Evolutionary conservation across 306 rosid genomes (phyloP).

Genomic region (Alnus glutinosa): DNA sequence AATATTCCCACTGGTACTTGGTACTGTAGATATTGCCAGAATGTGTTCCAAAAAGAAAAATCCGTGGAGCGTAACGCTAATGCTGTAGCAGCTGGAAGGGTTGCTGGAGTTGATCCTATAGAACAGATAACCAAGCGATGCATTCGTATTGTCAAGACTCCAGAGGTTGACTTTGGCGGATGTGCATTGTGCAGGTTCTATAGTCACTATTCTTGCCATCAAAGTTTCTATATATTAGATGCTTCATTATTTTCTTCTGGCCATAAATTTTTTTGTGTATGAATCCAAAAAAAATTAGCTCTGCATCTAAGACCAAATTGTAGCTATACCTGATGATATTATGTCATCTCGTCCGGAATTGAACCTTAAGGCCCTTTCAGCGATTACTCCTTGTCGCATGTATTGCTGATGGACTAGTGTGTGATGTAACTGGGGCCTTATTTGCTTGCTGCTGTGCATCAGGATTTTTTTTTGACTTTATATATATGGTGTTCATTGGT

Average conservation of each 20-base stretch:
- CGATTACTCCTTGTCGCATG: neutral
- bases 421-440: neutral
- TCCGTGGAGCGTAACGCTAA: slow-evolving; percentile 58
- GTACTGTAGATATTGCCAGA: slow-evolving; percentile 90
- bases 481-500: neutral
- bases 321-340: neutral
- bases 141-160: slow-evolving; percentile 71
- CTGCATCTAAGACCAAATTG: neutral
- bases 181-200: slow-evolving; percentile 74
- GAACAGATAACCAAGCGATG: slow-evolving; percentile 74
- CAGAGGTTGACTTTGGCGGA: slow-evolving; percentile 63
- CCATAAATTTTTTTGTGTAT: neutral
- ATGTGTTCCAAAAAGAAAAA: slow-evolving; percentile 55
- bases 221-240: neutral
- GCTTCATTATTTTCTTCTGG: neutral
- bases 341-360: neutral
- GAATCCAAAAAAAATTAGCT: neutral
- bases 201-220: neutral
- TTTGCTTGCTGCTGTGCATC: neutral
- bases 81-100: slow-evolving; percentile 81
- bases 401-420: neutral
- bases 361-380: neutral
- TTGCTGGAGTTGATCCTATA: slow-evolving; percentile 65
- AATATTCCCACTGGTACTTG: slow-evolving; percentile 63
- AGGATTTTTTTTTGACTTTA: neutral